Evolutionary conservation across 2,329 filamentous ascomycete genomes (phyloP).

Genomic region (Talaromyces verruculosus): DNA sequence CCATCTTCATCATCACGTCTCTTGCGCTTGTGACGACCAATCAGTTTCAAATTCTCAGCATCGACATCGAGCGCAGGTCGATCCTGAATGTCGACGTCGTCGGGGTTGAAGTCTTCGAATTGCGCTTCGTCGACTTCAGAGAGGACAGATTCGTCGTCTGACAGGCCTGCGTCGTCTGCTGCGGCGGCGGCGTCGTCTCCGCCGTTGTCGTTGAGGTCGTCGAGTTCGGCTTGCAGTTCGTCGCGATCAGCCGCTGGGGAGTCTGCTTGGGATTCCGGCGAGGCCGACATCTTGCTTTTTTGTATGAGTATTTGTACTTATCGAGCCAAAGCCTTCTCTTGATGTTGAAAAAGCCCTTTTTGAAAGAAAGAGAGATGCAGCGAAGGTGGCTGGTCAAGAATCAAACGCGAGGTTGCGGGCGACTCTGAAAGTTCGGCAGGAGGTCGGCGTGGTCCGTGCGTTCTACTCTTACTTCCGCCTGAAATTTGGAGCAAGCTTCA

Average conservation of each 20-base stretch:
- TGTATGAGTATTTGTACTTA: neutral
- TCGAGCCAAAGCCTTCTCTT: neutral
- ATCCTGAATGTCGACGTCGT: conserved; percentile 61
- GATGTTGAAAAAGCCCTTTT: neutral
- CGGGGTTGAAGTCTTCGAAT: conserved; percentile 64
- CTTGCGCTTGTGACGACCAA: conserved; percentile 65
- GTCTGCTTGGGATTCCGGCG: conserved; percentile 34
- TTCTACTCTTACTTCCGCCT: conserved; percentile 7
- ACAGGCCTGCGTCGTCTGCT: conserved; percentile 38
- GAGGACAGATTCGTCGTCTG: conserved; percentile 62
- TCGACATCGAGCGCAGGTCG: conserved; percentile 60
- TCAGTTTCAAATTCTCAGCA: conserved; percentile 60
- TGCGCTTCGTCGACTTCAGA: conserved; percentile 66
- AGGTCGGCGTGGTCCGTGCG: conserved; percentile 23
- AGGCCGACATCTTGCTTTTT: conserved; percentile 38
- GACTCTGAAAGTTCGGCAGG: conserved; percentile 22
- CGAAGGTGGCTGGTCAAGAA: conserved; percentile 19
- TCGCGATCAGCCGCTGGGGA: conserved; percentile 27
- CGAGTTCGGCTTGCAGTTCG: conserved; percentile 28
- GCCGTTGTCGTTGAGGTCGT: conserved; percentile 23
- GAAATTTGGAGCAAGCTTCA: conserved; percentile 10
- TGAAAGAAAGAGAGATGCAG: neutral
- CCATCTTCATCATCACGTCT: conserved; percentile 62
- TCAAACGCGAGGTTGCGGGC: conserved; percentile 17
- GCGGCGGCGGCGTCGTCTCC: conserved; percentile 11